A percentile compares a stretch with the other conserved stretches of the same genome.
These are phyloP conservation scores for Cenchrus americanus DNA, from an alignment of 176 grass and related monocot genomes.

Conservation along the genomic window DNA sequence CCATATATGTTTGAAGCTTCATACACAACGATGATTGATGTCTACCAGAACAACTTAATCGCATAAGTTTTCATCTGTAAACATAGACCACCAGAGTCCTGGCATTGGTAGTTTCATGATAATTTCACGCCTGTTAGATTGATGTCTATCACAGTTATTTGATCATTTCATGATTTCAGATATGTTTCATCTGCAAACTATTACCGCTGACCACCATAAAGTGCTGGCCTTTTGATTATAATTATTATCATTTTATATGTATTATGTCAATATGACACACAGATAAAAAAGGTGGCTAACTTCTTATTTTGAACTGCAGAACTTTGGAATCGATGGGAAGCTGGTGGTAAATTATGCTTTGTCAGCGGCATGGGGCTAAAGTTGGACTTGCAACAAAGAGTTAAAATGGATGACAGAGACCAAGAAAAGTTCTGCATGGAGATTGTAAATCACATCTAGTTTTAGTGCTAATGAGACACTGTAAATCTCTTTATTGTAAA, in stretches of 20 bases:
- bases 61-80: neutral
- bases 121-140: neutral
- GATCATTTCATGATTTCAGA: neutral
- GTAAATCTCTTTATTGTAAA: neutral
- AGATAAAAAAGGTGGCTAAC: neutral
- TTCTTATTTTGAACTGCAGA: conserved; percentile 54
- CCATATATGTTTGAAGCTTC: neutral
- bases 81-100: neutral
- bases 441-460: conserved; percentile 9
- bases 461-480: conserved; percentile 26
- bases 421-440: neutral
- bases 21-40: neutral
- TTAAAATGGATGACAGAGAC: neutral
- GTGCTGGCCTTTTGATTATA: neutral
- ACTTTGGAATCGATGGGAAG: conserved; percentile 81
- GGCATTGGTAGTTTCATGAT: neutral
- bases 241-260: neutral
- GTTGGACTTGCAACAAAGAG: neutral
- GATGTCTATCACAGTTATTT: neutral
- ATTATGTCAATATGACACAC: neutral
- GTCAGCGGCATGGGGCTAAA: conserved; percentile 77
- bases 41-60: neutral
- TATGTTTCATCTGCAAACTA: neutral
- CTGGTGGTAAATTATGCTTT: conserved; percentile 92
- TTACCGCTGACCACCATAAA: neutral